Conservation (phyloP, 2,329 filamentous ascomycete genomes). For the Fusarium floridanum region DNA sequence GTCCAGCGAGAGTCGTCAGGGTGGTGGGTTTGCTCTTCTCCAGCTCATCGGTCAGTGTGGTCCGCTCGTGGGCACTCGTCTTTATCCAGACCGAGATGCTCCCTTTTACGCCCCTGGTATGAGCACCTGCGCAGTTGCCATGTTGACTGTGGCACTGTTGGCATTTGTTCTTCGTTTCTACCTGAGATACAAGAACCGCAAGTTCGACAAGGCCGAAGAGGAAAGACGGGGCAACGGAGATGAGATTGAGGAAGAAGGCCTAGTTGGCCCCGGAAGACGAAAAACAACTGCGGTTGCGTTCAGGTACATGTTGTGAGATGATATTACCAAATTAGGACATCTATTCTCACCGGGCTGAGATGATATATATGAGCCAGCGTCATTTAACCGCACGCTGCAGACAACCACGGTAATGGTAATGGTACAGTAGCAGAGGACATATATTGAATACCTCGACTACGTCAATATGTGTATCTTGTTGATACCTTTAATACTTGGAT, state of each 20-base stretch:
- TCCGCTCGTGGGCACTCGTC: conserved; percentile 75
- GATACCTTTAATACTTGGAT: conserved; percentile 26
- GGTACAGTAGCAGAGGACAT: conserved; percentile 6
- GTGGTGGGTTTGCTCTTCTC: conserved; percentile 82
- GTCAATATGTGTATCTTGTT: conserved; percentile 22
- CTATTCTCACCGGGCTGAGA: background rate
- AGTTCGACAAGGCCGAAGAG: conserved; percentile 54
- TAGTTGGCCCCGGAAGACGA: conserved; percentile 51
- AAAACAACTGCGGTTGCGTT: conserved; percentile 49
- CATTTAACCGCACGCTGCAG: background rate
- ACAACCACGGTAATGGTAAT: background rate
- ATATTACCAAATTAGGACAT: background rate
- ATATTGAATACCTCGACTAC: conserved; percentile 17
- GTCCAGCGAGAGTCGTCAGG: conserved; percentile 74
- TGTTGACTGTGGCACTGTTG: conserved; percentile 70
- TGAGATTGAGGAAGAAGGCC: conserved; percentile 55
- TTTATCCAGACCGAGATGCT: conserved; percentile 72
- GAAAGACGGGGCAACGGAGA: conserved; percentile 39
- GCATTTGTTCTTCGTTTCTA: conserved; percentile 67
- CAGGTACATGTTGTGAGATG: conserved; percentile 61
- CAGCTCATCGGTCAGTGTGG: conserved; percentile 87
- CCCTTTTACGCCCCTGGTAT: conserved; percentile 75
- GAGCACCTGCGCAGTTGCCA: conserved; percentile 71
- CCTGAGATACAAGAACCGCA: conserved; percentile 64
- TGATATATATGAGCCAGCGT: background rate